Evolutionary conservation across 2,329 filamentous ascomycete genomes (phyloP).

Genomic region (Hysterium pulicare): DNA sequence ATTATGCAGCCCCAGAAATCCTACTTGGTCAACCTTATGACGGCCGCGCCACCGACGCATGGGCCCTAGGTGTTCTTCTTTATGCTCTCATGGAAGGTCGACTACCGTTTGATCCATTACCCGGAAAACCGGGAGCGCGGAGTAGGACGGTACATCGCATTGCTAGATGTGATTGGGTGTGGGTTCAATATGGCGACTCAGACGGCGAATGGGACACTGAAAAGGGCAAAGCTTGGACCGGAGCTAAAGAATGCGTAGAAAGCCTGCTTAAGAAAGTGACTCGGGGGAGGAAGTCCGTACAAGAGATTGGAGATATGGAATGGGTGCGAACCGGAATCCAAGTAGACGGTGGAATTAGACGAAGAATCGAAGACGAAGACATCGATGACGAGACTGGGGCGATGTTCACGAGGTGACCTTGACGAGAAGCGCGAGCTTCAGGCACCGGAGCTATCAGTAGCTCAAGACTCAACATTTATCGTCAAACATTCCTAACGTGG

Average conservation of each 20-base stretch:
- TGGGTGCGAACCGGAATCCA: constrained; percentile 77
- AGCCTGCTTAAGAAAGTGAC: constrained; percentile 78
- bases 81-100: constrained; percentile 93
- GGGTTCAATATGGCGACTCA: constrained; percentile 79
- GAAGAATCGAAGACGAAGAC: constrained; percentile 51
- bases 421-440: constrained; percentile 18
- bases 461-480: too few species aligned
- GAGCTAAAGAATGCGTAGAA: constrained; percentile 79
- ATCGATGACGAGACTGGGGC: constrained; percentile 10
- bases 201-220: constrained; percentile 81
- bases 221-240: constrained; percentile 63
- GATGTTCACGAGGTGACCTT: constrained; percentile 24
- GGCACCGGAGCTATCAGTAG: too few species aligned
- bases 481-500: too few species aligned
- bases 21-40: constrained; percentile 95
- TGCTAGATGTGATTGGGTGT: constrained; percentile 90
- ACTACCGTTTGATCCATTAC: constrained; percentile 86
- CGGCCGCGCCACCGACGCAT: constrained; percentile 85
- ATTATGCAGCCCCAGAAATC: constrained; percentile 95
- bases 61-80: constrained; percentile 89
- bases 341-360: constrained; percentile 58
- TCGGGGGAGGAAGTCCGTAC: constrained; percentile 68
- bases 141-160: constrained; percentile 88
- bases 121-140: constrained; percentile 71
- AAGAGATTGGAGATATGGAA: constrained; percentile 65